Evolutionary conservation across 306 rosid species (phyloP), one percentile per base, ranked within the genome.

Genomic region (Hippophae gyantsensis): DNA sequence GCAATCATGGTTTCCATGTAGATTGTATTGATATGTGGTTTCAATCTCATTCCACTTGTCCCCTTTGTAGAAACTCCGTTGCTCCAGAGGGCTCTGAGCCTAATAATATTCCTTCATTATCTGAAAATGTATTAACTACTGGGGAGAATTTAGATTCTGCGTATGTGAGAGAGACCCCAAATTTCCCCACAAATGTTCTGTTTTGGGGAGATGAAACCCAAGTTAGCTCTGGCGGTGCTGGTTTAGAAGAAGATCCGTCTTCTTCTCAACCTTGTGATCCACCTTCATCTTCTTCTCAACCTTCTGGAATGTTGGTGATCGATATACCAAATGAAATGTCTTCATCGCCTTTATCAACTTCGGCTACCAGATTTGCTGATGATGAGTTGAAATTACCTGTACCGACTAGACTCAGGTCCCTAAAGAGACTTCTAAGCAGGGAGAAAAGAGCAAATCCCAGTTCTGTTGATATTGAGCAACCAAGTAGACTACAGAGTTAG

Each of bases 21-120:
- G 97, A 93, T 66, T 93, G 99, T 64, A 93, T 93, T 6, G 99
- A 88, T 70, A 88, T 84, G 99, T 93, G 99, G 99, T 86, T 93
- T 57, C 90, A 84, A 47, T 88, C 89, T 2, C 97, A 93, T 72
- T 77, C 95, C n/a, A 88, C 97, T 0, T 93, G 95, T 13, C 99
- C 99, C 6, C 86, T 93, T 58, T 93, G 99, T 60, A 77, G 99
- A 50, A 72, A 76, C 78, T 78, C 85, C 0, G 86, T 93, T 47
- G 71, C 71, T 11, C 63, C 68, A 14, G 77, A 72, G 60, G 41
- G 63, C 42, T 60, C 60, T 9, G 54, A 42, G 9, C 13, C 69
- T 32, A 13, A 63, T 32, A 49, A 38, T 32, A 32, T 32, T 40
- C 7, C 53, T 32, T 42, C 42, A 56, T 18, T 53, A 13, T 32